phyloP scores from a whole-genome alignment of 2,329 filamentous ascomycete genomes.

The Fusarium paranaense region DNA sequence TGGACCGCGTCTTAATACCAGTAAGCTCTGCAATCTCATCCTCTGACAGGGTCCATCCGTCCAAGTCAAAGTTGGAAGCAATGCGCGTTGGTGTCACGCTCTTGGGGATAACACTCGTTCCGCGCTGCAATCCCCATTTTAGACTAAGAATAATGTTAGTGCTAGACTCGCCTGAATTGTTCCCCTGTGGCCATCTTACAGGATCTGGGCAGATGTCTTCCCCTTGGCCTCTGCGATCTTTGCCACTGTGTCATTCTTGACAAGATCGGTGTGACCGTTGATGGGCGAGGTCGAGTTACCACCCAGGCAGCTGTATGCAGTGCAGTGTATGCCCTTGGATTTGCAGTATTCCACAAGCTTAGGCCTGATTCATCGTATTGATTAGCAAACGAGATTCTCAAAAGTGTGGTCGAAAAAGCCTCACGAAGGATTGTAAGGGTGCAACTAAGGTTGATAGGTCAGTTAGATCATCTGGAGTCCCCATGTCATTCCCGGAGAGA shows the following conservation, averaged over 20 bases:
- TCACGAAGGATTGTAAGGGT: conserved; percentile 25
- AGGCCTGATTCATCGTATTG: neutral
- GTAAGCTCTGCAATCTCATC: conserved; percentile 8
- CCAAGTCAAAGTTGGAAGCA: conserved; percentile 19
- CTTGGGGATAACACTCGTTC: conserved; percentile 20
- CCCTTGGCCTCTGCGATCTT: conserved; percentile 12
- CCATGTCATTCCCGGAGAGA: neutral
- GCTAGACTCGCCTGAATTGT: neutral
- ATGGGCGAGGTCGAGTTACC: conserved; percentile 18
- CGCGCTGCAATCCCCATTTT: conserved; percentile 20
- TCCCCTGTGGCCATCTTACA: neutral
- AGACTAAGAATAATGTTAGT: conserved; percentile 3
- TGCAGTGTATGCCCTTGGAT: conserved; percentile 24
- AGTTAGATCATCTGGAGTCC: neutral
- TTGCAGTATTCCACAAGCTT: conserved; percentile 20
- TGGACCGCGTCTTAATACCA: conserved; percentile 6
- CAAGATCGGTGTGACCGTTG: conserved; percentile 12
- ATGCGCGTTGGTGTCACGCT: conserved; percentile 14
- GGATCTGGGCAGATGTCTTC: conserved; percentile 11
- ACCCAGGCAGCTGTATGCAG: conserved; percentile 19
- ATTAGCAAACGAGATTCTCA: neutral
- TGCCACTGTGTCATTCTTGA: neutral
- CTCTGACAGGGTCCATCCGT: conserved; percentile 12
- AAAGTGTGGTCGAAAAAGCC: neutral
- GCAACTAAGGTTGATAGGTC: conserved; percentile 3